These are phyloP conservation scores for Ceratocystis cacaofunesta DNA, from an alignment of 2,329 filamentous ascomycete species.

Conservation along the genomic window DNA sequence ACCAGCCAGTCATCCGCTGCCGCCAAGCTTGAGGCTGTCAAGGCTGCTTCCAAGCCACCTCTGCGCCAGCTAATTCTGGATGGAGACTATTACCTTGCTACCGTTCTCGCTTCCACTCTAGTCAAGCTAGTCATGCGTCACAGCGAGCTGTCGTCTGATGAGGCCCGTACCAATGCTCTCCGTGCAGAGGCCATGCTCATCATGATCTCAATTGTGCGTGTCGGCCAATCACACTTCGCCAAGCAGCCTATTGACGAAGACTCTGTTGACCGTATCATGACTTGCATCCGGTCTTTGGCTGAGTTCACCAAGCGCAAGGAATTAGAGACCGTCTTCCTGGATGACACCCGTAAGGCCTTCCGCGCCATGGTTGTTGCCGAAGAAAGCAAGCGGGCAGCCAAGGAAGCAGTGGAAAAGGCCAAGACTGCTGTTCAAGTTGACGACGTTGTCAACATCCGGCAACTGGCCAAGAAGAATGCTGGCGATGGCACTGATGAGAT, in stretches of 20 bases:
- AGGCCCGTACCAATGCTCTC: constrained; percentile 78
- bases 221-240: constrained; percentile 96
- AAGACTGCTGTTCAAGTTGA: constrained; percentile 92
- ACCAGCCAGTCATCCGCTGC: constrained; percentile 84
- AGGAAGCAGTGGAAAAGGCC: constrained; percentile 81
- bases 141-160: constrained; percentile 76
- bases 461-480: constrained; percentile 81
- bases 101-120: constrained; percentile 86
- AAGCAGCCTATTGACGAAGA: constrained; percentile 96
- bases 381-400: constrained; percentile 93
- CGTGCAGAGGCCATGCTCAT: constrained; percentile 97
- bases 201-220: constrained; percentile 97
- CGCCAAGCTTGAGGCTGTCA: constrained; percentile 87
- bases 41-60: constrained; percentile 90
- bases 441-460: constrained; percentile 82
- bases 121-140: constrained; percentile 98
- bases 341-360: constrained; percentile 93
- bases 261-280: constrained; percentile 97
- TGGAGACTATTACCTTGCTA: constrained; percentile 90
- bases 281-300: constrained; percentile 79
- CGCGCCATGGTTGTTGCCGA: constrained; percentile 92
- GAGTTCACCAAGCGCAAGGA: constrained; percentile 84
- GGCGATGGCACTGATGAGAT: constrained; percentile 71
- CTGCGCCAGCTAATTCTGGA: constrained; percentile 89
- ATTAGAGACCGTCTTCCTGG: constrained; percentile 79